phyloP scores from a whole-genome alignment of 2,329 filamentous ascomycete genomes.

The Hymenoscyphus repandus region DNA sequence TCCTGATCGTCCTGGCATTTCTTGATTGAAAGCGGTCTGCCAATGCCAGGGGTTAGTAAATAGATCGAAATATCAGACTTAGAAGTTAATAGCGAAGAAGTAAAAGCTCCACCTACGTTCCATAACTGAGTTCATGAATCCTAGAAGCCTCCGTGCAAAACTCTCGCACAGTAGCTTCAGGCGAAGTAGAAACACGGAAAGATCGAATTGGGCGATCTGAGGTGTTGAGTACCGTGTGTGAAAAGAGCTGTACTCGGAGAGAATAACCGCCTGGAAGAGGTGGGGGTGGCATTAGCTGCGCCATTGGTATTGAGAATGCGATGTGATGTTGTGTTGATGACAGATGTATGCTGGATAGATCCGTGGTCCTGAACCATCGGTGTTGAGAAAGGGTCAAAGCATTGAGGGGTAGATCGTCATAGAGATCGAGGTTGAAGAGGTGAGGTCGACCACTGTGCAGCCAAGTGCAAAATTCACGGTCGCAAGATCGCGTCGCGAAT shows the following conservation, averaged over 20 bases:
- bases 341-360: constrained; percentile 8
- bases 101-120: constrained; percentile 21
- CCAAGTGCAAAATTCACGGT: not conserved
- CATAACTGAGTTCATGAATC: constrained; percentile 30
- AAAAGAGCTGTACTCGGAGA: constrained; percentile 29
- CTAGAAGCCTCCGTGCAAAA: constrained; percentile 29
- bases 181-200: constrained; percentile 27
- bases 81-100: constrained; percentile 1
- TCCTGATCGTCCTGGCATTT: constrained; percentile 30
- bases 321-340: constrained; percentile 5
- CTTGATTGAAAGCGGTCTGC: constrained; percentile 28
- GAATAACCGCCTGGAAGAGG: constrained; percentile 22
- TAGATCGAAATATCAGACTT: not conserved
- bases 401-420: constrained; percentile 6
- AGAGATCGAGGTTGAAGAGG: constrained; percentile 2
- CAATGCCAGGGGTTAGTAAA: constrained; percentile 9
- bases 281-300: constrained; percentile 25
- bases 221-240: constrained; percentile 16
- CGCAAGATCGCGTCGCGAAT: not conserved
- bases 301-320: constrained; percentile 10
- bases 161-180: constrained; percentile 27
- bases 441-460: not conserved
- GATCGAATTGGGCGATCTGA: constrained; percentile 25
- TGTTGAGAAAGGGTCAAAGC: constrained; percentile 5
- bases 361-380: not conserved